Evolutionary conservation across 331 rosid genomes (phyloP), one percentile per base, ranked within the genome.

Genomic region (Cydonia oblonga): DNA sequence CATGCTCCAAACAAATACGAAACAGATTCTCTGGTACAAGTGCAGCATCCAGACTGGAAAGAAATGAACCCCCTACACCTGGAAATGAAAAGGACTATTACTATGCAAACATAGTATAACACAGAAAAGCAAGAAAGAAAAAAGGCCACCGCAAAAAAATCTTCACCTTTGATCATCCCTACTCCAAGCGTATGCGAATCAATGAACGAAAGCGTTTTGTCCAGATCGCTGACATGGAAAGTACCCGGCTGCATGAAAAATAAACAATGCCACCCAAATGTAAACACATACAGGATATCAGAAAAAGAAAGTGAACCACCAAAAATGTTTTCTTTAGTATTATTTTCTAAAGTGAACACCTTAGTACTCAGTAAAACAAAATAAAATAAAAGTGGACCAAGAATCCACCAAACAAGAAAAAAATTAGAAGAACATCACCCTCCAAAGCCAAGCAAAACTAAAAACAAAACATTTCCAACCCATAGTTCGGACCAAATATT

Each of bases 1-100:
- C 80, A 75, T 80, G 85, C 86, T 91, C 97, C 80, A 89, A 40
- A 76, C 89, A 87, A 76, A 93, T 92, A 68, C 86, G 84, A 53
- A 93, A 64, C 72, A 88, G 80, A 82, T 91, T 89, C 80, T 93
- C 98, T 9, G 96, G 97, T 79, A 87, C 85, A 49, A 93, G 85
- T 79, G 77, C 71, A 15, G 89, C 84, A 75, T 93, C 98, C 66
- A 91, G 73, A 82, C 77, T 79, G 64, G 91, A 73, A 73, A 91
- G 70, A 73, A 40, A 74, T 20, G 87, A 65, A 53, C 84, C 82
- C 24, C 78, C 81, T 32, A 79, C 67, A 75, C 90, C 98, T 93
- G 83, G 64, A 72, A 67, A 67, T 12, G 26, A 70, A 57, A 68
- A 16, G 44, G 64, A 23, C 4, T 52, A 29, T 32, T 46, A 75